Evolutionary conservation across 2,329 filamentous ascomycete genomes (phyloP), one percentile per base, ranked within the genome.

Genomic region (Nannizzia gypsea): DNA sequence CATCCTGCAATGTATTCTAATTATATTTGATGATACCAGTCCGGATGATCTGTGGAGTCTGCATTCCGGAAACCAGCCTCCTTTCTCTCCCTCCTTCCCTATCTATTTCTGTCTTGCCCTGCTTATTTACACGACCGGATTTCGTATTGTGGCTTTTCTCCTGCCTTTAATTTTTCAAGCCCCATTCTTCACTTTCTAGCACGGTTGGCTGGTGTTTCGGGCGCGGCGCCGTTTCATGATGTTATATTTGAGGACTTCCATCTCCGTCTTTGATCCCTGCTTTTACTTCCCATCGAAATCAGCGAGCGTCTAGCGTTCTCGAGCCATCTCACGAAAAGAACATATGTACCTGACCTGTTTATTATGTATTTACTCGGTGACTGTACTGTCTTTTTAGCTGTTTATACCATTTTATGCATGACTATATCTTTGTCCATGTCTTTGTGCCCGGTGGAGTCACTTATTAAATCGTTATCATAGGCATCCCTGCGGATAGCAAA

Each of bases 1-100:
- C 82, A 85, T 67, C 75, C 82, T 5, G 75, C 76, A 17, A 69
- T 75, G 70, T 68, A 69, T 40, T 66, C 69, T 22, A 65, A 61
- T 17, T 28, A 61, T 20, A 50, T 62, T 17, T 62, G 58, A 62
- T 15, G 55, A 57, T 31, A 26, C n/a, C 26, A 13, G 17, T 28
- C 46, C 20, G 11, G 42, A 22, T 46, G 15, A 22, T 20, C 6
- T 46, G 42, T 46, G 42, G 42, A 34, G 20, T 46, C 42, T 20
- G 17, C 4, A 20, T 26, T 48, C 22, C n/a, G 15, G 20, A 24
- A 17, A n/a, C 48, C 48, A 34, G 2, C n/a, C 2, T 24, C 42
- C 55, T 26, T 36, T 36, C 31, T 36, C 9, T 36, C 13, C 9
- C 31, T 36, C 31, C 9, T 36, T 13, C 13, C 31, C n/a, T n/a